phyloP scores from a whole-genome alignment of 2,329 filamentous ascomycete genomes.

The Ophiostoma tasmaniense region DNA sequence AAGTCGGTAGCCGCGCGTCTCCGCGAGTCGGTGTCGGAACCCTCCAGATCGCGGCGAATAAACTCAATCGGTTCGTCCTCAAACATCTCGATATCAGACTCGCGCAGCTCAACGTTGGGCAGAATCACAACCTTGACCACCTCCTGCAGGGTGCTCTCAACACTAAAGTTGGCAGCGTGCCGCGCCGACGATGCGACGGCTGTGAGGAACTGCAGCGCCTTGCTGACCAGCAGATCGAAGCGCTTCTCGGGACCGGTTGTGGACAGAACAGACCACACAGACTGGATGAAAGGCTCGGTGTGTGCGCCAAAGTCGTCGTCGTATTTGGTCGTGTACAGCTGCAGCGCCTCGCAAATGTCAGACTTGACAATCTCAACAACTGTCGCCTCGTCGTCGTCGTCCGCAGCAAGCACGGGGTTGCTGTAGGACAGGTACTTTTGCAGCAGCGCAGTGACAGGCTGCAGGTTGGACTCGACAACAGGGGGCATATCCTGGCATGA shows the following conservation, averaged over 20 bases:
- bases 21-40: conserved; percentile 90
- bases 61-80: conserved; percentile 99
- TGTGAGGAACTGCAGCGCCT: conserved; percentile 87
- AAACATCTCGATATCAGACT: conserved; percentile 91
- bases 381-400: conserved; percentile 82
- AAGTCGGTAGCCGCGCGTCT: conserved; percentile 92
- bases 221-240: conserved; percentile 90
- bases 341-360: conserved; percentile 83
- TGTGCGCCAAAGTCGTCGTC: conserved; percentile 84
- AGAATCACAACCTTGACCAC: conserved; percentile 94
- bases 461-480: conserved; percentile 83
- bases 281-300: conserved; percentile 76
- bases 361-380: conserved; percentile 80
- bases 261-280: conserved; percentile 85
- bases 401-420: conserved; percentile 56
- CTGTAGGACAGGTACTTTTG: conserved; percentile 91
- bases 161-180: conserved; percentile 80
- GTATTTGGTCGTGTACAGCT: conserved; percentile 88
- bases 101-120: conserved; percentile 82
- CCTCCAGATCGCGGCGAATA: conserved; percentile 88
- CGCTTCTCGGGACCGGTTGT: conserved; percentile 80
- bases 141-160: conserved; percentile 67
- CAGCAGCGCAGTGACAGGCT: conserved; percentile 65
- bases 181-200: conserved; percentile 70
- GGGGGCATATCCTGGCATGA: conserved; percentile 96